Evolutionary conservation across 2,329 filamentous ascomycete genomes (phyloP).

Genomic region (Cadophora malorum): DNA sequence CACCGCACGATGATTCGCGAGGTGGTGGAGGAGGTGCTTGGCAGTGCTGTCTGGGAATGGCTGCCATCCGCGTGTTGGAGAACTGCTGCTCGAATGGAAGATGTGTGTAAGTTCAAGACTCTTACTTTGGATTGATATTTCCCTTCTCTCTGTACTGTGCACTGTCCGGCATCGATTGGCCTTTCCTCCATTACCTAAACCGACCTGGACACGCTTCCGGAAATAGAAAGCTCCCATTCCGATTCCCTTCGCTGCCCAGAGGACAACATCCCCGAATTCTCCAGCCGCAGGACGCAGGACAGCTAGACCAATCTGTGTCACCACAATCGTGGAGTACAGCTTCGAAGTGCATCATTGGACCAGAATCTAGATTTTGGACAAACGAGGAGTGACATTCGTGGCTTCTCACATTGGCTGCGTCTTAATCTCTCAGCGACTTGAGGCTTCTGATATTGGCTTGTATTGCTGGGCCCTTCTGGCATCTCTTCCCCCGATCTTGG

Average conservation of each 20-base stretch:
- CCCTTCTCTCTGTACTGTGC: background rate
- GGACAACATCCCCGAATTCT: background rate
- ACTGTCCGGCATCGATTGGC: background rate
- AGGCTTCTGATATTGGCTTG: slow-evolving; percentile 7
- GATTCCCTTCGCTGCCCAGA: background rate
- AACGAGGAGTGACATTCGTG: background rate
- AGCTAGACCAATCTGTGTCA: background rate
- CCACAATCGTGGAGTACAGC: background rate
- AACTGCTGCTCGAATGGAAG: slow-evolving; percentile 19
- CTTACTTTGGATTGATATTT: background rate
- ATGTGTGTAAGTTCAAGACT: slow-evolving; percentile 26
- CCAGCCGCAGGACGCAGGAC: slow-evolving; percentile 9
- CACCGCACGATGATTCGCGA: slow-evolving; percentile 31
- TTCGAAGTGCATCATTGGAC: background rate
- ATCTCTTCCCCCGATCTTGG: background rate
- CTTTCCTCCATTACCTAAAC: background rate
- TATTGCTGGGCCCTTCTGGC: background rate
- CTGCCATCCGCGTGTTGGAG: slow-evolving; percentile 14
- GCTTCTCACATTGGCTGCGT: background rate
- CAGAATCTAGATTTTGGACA: background rate
- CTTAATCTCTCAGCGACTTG: background rate
- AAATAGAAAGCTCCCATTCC: too few species aligned
- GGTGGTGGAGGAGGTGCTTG: slow-evolving; percentile 25
- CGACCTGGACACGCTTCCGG: too few species aligned
- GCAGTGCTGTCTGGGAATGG: slow-evolving; percentile 16